These are phyloP conservation scores for Secale cereale DNA, from an alignment of 176 grass and related monocot species.

Conservation along the genomic window DNA sequence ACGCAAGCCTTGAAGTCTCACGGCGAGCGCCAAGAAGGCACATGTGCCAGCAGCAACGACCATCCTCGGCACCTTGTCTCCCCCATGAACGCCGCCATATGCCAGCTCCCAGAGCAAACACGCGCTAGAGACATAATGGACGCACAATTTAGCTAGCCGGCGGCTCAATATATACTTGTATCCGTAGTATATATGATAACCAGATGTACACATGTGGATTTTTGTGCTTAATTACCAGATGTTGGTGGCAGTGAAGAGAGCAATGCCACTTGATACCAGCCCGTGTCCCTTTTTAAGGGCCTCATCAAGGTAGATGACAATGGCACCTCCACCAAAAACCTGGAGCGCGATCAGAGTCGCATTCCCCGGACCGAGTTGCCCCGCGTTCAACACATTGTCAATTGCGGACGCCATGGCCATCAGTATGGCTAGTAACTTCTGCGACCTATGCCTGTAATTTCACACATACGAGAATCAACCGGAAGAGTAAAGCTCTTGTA, in stretches of 20 bases:
- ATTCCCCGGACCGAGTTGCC: not conserved
- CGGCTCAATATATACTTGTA: not conserved
- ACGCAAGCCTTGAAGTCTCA: not conserved
- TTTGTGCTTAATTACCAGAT: not conserved
- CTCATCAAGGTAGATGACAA: not conserved
- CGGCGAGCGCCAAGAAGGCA: not conserved
- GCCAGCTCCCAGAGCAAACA: not conserved
- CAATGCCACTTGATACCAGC: not conserved
- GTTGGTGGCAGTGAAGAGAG: not conserved
- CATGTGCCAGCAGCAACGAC: not conserved
- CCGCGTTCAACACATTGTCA: not conserved
- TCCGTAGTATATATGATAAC: too few species aligned
- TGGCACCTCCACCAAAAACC: not conserved
- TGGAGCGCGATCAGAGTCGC: not conserved
- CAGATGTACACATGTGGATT: not conserved
- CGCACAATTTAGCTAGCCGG: not conserved
- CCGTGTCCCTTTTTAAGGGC: not conserved
- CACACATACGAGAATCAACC: too few species aligned
- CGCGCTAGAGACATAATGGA: not conserved
- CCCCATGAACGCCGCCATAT: not conserved
- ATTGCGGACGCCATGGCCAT: not conserved
- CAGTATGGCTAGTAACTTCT: not conserved
- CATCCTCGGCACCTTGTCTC: not conserved
- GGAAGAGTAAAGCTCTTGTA: too few species aligned
- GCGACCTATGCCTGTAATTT: not conserved